Evolutionary conservation across 345 rosid species (phyloP).

Genomic region (Microthlaspi erraticum): DNA sequence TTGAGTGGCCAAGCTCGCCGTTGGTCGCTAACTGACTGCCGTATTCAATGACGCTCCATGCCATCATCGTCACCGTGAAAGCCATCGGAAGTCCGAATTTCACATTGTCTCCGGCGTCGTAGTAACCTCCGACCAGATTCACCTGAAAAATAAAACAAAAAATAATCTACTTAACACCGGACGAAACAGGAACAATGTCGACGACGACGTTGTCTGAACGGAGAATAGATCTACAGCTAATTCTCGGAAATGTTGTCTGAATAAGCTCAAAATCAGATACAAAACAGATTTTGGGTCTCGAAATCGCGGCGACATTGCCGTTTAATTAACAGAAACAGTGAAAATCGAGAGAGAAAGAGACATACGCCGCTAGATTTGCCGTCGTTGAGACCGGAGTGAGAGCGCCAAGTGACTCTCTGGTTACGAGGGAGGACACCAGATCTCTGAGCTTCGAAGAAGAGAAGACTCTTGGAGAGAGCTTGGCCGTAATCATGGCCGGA

Average conservation of each 20-base stretch:
- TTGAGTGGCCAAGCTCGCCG: slow-evolving; percentile 87
- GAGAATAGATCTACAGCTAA: background rate
- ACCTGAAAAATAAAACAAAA: slow-evolving; percentile 50
- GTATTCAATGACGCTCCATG: slow-evolving; percentile 95
- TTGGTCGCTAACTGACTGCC: slow-evolving; percentile 71
- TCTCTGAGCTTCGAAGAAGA: slow-evolving; percentile 99
- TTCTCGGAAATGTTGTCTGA: background rate
- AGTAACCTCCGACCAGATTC: slow-evolving; percentile 97
- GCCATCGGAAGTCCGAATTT: slow-evolving; percentile 99
- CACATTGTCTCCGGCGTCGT: slow-evolving; percentile 99
- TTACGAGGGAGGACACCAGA: slow-evolving; percentile 85
- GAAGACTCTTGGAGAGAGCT: slow-evolving; percentile 92
- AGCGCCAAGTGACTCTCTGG: slow-evolving; percentile 94
- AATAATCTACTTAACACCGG: background rate
- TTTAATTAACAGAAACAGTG: background rate
- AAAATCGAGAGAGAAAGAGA: slow-evolving; percentile 1
- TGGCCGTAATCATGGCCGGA: slow-evolving; percentile 92
- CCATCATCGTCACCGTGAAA: slow-evolving; percentile 96
- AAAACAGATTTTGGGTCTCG: slow-evolving; percentile 12
- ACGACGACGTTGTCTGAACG: slow-evolving; percentile 13
- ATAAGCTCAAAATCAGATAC: background rate
- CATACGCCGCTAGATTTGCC: slow-evolving; percentile 98
- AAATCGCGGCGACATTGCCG: background rate
- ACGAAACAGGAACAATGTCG: slow-evolving; percentile 27
- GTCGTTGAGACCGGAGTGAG: slow-evolving; percentile 85